phyloP scores from a whole-genome alignment of 495 filamentous ascomycete genomes.

The Hyaloscypha hepaticicola region DNA sequence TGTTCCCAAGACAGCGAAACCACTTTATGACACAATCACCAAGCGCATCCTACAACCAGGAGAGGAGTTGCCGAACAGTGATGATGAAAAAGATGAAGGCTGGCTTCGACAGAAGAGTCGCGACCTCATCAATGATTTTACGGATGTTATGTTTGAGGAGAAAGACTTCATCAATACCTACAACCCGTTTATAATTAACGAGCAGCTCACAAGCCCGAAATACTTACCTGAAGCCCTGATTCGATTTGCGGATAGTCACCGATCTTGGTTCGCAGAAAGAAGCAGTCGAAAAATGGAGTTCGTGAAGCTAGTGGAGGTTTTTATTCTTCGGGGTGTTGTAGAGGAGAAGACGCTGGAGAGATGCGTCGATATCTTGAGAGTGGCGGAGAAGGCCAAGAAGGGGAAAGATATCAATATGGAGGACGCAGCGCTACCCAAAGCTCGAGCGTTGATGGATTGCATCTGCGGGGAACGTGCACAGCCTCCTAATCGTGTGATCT shows the following conservation, averaged over 20 bases:
- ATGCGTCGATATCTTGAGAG: constrained; percentile 39
- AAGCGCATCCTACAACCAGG: constrained; percentile 48
- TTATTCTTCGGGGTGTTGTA: constrained; percentile 44
- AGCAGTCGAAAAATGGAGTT: constrained; percentile 44
- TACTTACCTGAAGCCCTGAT: constrained; percentile 46
- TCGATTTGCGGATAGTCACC: constrained; percentile 43
- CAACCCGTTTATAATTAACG: constrained; percentile 48
- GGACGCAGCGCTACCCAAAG: constrained; percentile 6
- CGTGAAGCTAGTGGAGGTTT: constrained; percentile 42
- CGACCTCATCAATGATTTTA: constrained; percentile 50
- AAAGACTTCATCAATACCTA: constrained; percentile 53
- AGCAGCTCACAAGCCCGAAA: constrained; percentile 45
- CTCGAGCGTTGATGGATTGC: constrained; percentile 18
- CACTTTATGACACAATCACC: constrained; percentile 50
- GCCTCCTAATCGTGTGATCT: constrained; percentile 15
- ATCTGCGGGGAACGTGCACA: constrained; percentile 20
- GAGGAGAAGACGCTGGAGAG: constrained; percentile 37
- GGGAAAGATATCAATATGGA: constrained; percentile 6
- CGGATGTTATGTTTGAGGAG: constrained; percentile 46
- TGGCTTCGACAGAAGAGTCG: constrained; percentile 54
- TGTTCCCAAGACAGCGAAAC: constrained; percentile 48
- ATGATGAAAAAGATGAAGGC: constrained; percentile 41
- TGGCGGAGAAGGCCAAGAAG: constrained; percentile 22
- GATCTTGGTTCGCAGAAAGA: constrained; percentile 42
- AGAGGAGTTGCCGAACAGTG: constrained; percentile 39